A percentile compares a stretch with the other conserved stretches of the same genome.
Evolutionary conservation across 306 rosid species (phyloP).

Genomic region (Sindora glabra): DNA sequence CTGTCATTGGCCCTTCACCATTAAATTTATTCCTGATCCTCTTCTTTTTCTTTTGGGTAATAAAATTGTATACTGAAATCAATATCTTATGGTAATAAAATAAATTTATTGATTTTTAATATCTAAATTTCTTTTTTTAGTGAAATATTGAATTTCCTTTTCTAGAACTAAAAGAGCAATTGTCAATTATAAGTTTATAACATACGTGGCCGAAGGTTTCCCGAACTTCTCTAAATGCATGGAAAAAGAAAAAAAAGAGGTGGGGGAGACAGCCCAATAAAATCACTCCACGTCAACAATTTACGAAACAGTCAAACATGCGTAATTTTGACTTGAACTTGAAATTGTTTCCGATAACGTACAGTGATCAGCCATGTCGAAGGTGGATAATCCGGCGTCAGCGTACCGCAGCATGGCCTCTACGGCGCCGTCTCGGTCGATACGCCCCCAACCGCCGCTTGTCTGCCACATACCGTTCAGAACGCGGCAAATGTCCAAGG

Average conservation of each 20-base stretch:
- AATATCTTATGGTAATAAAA: too few species aligned
- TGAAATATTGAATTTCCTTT: too few species aligned
- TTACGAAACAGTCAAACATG: not conserved
- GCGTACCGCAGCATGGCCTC: conserved; percentile 87
- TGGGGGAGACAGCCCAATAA: not conserved
- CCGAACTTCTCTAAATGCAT: too few species aligned
- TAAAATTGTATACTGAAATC: too few species aligned
- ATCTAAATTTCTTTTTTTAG: too few species aligned
- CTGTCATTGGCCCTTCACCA: too few species aligned
- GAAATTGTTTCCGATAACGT: not conserved
- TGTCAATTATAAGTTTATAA: too few species aligned
- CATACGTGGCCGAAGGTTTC: too few species aligned
- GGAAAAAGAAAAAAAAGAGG: not conserved
- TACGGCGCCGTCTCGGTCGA: conserved; percentile 72
- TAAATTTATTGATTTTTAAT: too few species aligned
- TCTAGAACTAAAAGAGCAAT: too few species aligned
- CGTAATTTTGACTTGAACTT: not conserved
- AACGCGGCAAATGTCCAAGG: conserved; percentile 60
- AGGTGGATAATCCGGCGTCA: conserved; percentile 76
- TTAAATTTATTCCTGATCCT: too few species aligned
- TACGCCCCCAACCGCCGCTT: conserved; percentile 83
- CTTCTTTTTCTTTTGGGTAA: too few species aligned
- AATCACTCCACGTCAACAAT: conserved; percentile 3
- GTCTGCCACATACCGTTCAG: conserved; percentile 92
- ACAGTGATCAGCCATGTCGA: conserved; percentile 98